Evolutionary conservation across 139 green algal genomes (phyloP), one percentile per base, ranked within the genome.

Genomic region (Chlorella ohadii): DNA sequence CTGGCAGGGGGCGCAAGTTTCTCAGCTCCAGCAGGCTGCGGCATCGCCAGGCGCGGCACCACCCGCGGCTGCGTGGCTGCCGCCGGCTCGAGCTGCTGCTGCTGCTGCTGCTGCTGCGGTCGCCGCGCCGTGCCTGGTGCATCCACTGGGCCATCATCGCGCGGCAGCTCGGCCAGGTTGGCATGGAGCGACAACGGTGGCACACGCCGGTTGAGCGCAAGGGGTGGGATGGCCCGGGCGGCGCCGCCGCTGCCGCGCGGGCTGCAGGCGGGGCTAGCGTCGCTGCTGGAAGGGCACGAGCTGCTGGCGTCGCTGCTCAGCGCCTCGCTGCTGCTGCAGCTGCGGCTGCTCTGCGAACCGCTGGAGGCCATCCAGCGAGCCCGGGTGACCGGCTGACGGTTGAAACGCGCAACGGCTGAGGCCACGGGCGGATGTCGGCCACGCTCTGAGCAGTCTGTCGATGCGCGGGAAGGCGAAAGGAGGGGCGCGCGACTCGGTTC

Each of bases 161-260:
- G 73, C 4, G 73, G 73, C 47, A 79, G 51, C 20, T 47, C 55
- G 19, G 31, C 73, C 51, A 79, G 33, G 51, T 79, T 79, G 51
- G 51, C 73, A 47, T 51, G 73, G 51, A 79, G 33, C 5, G 71
- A 61, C 19, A 78, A 41, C 34, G 31, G 33, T 2, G 73, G 73
- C 7, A 79, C 51, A 31, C 73, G 73, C 68, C 47, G 22, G 64
- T 34, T 34, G 61, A 68, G 28, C 27, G 36, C 22, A 34, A 41
- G 34, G 67, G 67, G 51, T 23, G 51, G 51, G 51, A 59, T 2
- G 34, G 39, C 27, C 0, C 36, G 65, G 31, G 65, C 31, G 31
- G 33, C 66, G 68, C 38, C 38, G 39, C 68, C 68, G 64, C 20
- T 33, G 36, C 65, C 36, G 7, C 68, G 70, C 1, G 70, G 70